Base-by-base conservation (phyloP, 2,329 filamentous ascomycete species). In the Orbilia oligospora region DNA sequence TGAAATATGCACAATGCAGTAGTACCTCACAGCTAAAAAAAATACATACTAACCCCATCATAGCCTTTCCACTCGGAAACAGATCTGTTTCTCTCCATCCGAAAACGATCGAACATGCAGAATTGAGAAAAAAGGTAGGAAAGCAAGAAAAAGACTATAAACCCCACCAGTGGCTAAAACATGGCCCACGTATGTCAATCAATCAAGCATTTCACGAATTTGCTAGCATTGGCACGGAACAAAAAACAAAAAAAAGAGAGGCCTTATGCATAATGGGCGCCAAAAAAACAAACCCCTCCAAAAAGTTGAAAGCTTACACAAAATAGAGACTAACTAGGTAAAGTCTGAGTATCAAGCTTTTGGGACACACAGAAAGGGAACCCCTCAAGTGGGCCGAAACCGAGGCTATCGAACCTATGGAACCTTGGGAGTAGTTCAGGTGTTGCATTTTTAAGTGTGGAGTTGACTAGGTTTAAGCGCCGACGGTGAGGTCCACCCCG, bases 241-340 rank as follows among this genome's bases (percentile, higher is more conserved):
- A 3, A 3, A 12, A 44, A 44, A 3, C 44, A 3, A 72, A 58
- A 1, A 3, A 3, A 12, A 44, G 27, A 3, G 51, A 3, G 51
- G 63, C 36, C 49, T 51, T 73, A 73, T 73, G 70, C 70, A 73
- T 38, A 44, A 67, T 67, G 70, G 70, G 70, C 70, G 70, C 70
- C 70, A 73, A 73, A 56, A 53, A 24, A 49, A 49, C 46, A 46
- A 46, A 46, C 3, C 10, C 36, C 2, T 9, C 36, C 5, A 51
- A 53, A 53, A 33, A 53, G 49, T 53, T 30, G 49, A 53, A 53
- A 53, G 22, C 12, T 30, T 8, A 8, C 49, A 20, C 46, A 48
- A 48, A 48, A 30, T 6, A 30, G 24, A 5, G 10, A 33, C 24
- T 9, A 33, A 33, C 9, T 24, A 61, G 6, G 6, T 30, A 30